Base-by-base conservation (phyloP, 1,284 basidiomycete genomes). In the Xerocomus amazonicus region DNA sequence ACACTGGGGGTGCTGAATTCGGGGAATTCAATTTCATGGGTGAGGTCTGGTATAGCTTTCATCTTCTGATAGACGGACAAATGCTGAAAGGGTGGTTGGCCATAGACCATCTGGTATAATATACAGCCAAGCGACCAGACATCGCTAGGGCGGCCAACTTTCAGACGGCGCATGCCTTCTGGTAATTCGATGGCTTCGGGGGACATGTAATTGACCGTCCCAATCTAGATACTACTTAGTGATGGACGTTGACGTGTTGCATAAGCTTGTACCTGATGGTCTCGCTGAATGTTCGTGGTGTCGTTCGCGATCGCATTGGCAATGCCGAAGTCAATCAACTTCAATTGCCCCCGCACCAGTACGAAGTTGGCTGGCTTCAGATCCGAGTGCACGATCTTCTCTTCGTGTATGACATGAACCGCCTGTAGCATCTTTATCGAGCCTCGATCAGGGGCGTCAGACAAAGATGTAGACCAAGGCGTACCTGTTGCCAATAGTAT, bases 101-200 rank as follows among this genome's bases (percentile, higher is more conserved):
- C 93, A 65, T 97, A 99, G 12, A 98, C 82, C 94, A 99, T 98
- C 68, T 88, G 96, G 71, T 98, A 98, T 26, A 99, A 77, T 60
- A 99, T 99, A 68, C 94, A 97, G 1, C 96, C 96, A 1, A 99
- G 74, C 3, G 94, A 96, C 96, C 96, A 99, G 31, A 99, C 91
- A 65, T 99, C 96, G 48, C 86, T 90, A 0, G 92, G 83, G 29
- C 89, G 82, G 10, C 92, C 90, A 52, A 96, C 84, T 71, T 90
- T 90, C 43, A 89, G 78, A 17, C 85, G 78, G 12, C 84, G 79
- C 79, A 83, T 84, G 19, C 86, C 85, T 33, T 89, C 87, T 0
- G 84, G 84, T 12, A 87, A 72, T 63, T 92, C 89, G 50, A 94
- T 92, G 8, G 92, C 90, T 68, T 97, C 93, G 0, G 93, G 93